Percentiles rank a stretch among this genome's conserved stretches.
Conservation (phyloP, 2,329 filamentous ascomycete genomes). For the Myotisia sp. region DNA sequence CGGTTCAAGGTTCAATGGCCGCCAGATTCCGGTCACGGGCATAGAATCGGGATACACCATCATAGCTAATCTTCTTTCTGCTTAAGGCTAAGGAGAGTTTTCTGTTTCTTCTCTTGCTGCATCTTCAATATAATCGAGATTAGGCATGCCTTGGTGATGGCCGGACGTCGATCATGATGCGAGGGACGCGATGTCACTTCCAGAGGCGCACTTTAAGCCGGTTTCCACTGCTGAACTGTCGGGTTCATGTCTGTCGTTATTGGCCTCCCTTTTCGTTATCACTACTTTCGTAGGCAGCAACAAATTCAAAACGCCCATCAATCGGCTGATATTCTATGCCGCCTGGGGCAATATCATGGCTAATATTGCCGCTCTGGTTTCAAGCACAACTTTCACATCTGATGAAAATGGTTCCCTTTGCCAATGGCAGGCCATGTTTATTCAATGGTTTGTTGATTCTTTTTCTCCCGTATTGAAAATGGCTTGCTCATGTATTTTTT, state of each 20-base stretch:
- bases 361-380: constrained; percentile 63
- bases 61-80: no score
- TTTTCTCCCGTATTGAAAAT: no score
- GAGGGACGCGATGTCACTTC: neutral
- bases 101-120: no score
- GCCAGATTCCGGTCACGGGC: no score
- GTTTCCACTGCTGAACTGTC: constrained; percentile 12
- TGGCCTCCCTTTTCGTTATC: constrained; percentile 14
- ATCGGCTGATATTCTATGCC: constrained; percentile 70
- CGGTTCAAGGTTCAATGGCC: no score
- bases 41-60: no score
- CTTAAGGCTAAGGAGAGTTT: no score
- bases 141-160: no score
- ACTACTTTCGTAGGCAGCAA: constrained; percentile 11
- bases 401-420: constrained; percentile 46
- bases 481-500: neutral
- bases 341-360: constrained; percentile 67
- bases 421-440: constrained; percentile 62
- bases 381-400: constrained; percentile 42
- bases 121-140: no score
- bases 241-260: constrained; percentile 14
- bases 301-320: constrained; percentile 39
- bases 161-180: no score
- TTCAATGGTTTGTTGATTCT: constrained; percentile 56
- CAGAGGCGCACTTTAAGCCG: neutral